phyloP scores from a whole-genome alignment of 2,329 filamentous ascomycete genomes.

The Orbilia ellipsospora region DNA sequence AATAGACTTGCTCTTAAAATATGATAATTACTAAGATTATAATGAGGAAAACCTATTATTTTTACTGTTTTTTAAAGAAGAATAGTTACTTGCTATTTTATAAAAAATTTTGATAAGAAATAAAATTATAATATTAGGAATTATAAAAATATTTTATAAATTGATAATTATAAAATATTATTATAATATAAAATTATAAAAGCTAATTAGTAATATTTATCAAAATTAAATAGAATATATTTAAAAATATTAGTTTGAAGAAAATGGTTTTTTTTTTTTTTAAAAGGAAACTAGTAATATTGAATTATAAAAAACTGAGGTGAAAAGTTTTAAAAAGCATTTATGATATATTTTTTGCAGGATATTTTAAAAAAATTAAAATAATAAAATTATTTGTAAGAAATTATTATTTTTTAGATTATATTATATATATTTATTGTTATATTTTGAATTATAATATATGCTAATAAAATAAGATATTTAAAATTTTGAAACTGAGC shows the following conservation, averaged over 20 bases:
- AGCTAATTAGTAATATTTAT: background rate
- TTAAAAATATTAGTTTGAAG: background rate
- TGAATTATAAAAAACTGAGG: constrained; percentile 7
- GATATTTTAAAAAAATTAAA: constrained; percentile 12
- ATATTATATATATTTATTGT: background rate
- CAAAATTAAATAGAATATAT: background rate
- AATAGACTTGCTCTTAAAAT: no score
- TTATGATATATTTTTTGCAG: background rate
- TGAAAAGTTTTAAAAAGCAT: background rate
- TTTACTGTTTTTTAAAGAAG: no score
- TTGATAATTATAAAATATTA: no score
- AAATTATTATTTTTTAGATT: constrained; percentile 7
- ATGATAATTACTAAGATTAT: background rate
- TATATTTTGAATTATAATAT: no score
- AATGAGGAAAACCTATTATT: no score
- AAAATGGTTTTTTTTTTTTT: background rate
- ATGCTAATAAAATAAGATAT: no score
- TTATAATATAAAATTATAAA: background rate
- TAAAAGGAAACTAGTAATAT: background rate
- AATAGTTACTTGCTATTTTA: no score
- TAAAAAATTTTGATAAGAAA: no score
- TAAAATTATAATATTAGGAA: no score
- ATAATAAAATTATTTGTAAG: constrained; percentile 12
- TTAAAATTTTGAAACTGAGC: no score
- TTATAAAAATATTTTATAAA: no score